Percentiles rank a stretch among this genome's conserved stretches.
Conservation (phyloP, 768 basidiomycete species). For the Pleurotus pulmonarius region DNA sequence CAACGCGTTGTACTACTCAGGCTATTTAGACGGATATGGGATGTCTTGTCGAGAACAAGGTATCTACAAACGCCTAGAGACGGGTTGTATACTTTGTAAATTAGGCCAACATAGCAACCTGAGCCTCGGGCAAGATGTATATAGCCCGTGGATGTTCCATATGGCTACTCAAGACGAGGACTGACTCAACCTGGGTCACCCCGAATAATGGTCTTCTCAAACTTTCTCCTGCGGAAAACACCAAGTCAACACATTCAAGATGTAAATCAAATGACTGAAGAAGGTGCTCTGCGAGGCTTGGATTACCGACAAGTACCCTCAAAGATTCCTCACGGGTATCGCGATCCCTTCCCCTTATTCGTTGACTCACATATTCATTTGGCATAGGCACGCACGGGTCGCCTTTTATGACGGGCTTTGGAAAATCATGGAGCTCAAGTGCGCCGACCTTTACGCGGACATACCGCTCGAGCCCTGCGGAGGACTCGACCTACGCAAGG, state of each 20-base stretch:
- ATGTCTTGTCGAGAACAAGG: no score
- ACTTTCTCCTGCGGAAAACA: not conserved
- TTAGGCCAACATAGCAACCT: no score
- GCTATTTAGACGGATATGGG: no score
- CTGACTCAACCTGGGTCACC: not conserved
- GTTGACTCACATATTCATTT: not conserved
- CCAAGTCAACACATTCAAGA: not conserved
- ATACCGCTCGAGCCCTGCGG: slow-evolving; percentile 2
- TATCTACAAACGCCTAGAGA: no score
- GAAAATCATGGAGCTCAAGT: not conserved
- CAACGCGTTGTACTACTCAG: no score
- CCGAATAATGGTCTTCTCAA: not conserved
- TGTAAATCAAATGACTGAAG: not conserved
- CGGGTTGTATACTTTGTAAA: no score
- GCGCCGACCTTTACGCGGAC: not conserved
- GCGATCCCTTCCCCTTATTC: not conserved
- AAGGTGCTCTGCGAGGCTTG: not conserved
- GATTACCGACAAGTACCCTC: not conserved
- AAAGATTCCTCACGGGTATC: not conserved
- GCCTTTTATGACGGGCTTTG: not conserved
- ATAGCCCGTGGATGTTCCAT: no score
- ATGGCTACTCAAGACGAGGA: no score
- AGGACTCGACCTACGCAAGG: not conserved
- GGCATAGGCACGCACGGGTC: not conserved
- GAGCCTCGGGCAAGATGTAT: not conserved